Percentiles rank a stretch among this genome's conserved stretches.
Evolutionary conservation across 345 rosid genomes (phyloP).

Genomic region (Bretschneidera sinensis): DNA sequence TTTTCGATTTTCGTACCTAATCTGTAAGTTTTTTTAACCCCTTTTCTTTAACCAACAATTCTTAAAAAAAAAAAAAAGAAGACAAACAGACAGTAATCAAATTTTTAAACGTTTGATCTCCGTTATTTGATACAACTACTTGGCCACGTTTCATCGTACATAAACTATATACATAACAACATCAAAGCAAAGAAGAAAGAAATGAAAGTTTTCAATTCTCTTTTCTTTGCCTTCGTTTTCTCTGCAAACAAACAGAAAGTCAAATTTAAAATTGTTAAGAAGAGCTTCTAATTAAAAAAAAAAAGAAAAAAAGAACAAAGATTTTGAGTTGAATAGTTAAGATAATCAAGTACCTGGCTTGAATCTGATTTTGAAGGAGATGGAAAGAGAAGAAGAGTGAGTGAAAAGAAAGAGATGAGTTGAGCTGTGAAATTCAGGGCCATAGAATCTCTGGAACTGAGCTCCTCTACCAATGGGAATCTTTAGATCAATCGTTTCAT

Average conservation of each 20-base stretch:
- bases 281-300: too few relatives aligned
- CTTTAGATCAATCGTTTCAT: too few relatives aligned
- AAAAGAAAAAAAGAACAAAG: too few relatives aligned
- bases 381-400: not conserved
- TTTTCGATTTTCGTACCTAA: too few relatives aligned
- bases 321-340: too few relatives aligned
- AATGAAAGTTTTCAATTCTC: not conserved
- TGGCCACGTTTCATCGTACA: too few relatives aligned
- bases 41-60: too few relatives aligned
- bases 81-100: too few relatives aligned
- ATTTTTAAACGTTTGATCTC: too few relatives aligned
- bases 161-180: not conserved
- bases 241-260: not conserved
- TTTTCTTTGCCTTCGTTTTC: not conserved
- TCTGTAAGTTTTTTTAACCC: not conserved
- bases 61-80: too few relatives aligned
- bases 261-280: not conserved
- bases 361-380: not conserved
- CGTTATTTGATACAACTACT: too few relatives aligned
- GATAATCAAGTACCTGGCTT: not conserved
- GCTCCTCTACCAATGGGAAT: not conserved
- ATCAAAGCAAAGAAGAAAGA: not conserved
- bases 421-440: not conserved
- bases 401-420: not conserved
- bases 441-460: not conserved